Base-by-base conservation (phyloP, 164 flowering plant species). In the Sextonia rubra region DNA sequence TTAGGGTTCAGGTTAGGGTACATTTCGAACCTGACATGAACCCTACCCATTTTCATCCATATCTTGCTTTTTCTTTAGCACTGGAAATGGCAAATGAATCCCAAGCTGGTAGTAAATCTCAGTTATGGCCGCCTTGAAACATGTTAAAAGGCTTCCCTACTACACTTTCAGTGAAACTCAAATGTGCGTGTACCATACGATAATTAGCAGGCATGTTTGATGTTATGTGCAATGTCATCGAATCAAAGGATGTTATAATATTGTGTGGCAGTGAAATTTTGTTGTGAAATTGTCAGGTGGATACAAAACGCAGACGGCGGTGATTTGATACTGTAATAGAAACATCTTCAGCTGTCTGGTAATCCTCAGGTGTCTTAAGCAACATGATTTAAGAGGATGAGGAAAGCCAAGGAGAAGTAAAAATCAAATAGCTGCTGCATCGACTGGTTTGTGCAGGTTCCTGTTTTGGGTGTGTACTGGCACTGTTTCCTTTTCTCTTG, bases 301-400 rank as follows among this genome's bases (percentile, higher is more conserved):
- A 71, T 12, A 61, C 11, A 17, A 71, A 71, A 61, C 73, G 73
- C 55, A 48, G 73, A 25, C 24, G 73, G 32, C 47, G 73, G 73
- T 71, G 27, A 71, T 32, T n/a, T 30, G 0, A 24, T 60, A 2
- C 20, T 17, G 44, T 37, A 37, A 37, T 7, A 12, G 25, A 25
- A 66, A 32, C 8, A 20, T 32, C 24, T 17, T 44, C 49, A 17
- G 52, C 23, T 44, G 14, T 23, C 58, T 23, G 32, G 7, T 25
- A 2, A 49, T 68, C 70, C 60, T 68, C 48, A 25, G 44, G 70
- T 48, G 60, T 20, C 69, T 25, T 25, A 15, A 29, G n/a, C 8
- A 22, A 29, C 67, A 68, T 68, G 4, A 66, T 44, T 37, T n/a
- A 15, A 20, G 20, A 12, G n/a, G 49, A 37, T 9, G 70, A 24